Evolutionary conservation across 345 rosid genomes (phyloP).

Genomic region (Ailanthus altissimus): DNA sequence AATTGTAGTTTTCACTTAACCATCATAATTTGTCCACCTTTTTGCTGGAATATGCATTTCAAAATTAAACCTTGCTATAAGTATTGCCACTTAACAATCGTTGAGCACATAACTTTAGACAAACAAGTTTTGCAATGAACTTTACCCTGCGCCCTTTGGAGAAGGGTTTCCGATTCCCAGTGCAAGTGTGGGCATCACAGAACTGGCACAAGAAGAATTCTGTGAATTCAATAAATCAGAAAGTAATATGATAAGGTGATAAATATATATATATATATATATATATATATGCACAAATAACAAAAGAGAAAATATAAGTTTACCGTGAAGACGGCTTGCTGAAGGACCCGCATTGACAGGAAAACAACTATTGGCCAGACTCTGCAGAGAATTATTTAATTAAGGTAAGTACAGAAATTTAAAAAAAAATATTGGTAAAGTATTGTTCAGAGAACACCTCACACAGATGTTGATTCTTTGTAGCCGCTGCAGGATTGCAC

Average conservation of each 20-base stretch:
- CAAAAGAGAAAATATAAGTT: conserved; percentile 5
- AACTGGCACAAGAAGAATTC: conserved; percentile 80
- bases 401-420: neutral
- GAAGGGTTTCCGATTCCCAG: conserved; percentile 49
- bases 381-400: conserved; percentile 27
- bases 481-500: conserved; percentile 78
- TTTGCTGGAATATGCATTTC: neutral
- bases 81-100: neutral
- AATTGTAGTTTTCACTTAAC: neutral
- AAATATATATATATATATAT: neutral
- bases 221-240: conserved; percentile 24
- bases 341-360: conserved; percentile 61
- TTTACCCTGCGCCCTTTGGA: conserved; percentile 60
- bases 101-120: conserved; percentile 4
- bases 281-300: neutral
- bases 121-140: neutral
- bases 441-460: conserved; percentile 47
- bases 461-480: conserved; percentile 67
- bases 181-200: conserved; percentile 77
- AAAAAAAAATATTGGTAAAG: neutral
- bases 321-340: conserved; percentile 79
- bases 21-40: neutral
- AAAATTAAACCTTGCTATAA: neutral
- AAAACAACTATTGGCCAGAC: conserved; percentile 53
- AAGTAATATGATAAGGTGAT: neutral